Evolutionary conservation across 192 early-diverging fungal genomes (phyloP).

Genomic region (Coemansia guatemalensis): DNA sequence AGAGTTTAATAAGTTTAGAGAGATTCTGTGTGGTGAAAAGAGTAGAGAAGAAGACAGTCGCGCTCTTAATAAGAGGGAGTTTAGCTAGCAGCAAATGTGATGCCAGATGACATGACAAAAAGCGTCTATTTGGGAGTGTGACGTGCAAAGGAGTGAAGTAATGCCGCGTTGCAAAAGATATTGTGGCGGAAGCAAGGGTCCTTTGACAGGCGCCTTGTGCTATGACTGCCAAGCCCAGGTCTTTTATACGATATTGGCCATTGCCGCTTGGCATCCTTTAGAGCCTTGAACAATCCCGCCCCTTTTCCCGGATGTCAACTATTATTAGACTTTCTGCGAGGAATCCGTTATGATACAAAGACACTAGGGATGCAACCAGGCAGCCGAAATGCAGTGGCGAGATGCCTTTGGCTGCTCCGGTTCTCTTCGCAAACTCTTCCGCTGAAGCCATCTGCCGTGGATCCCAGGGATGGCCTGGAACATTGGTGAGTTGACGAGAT

Average conservation of each 20-base stretch:
- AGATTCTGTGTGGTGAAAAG: background rate
- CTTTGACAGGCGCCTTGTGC: background rate
- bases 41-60: constrained; percentile 4
- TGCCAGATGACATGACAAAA: background rate
- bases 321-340: background rate
- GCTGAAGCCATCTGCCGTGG: background rate
- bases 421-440: background rate
- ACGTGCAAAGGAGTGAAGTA: background rate
- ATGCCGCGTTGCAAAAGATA: background rate
- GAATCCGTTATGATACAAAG: background rate
- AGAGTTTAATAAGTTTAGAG: background rate
- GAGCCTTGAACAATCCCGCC: background rate
- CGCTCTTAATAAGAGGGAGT: background rate
- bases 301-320: background rate
- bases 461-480: background rate
- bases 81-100: background rate
- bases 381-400: background rate
- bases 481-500: background rate
- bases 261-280: background rate
- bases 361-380: background rate
- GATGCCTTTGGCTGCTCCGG: background rate
- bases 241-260: background rate
- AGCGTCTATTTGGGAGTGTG: background rate
- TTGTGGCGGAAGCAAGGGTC: background rate
- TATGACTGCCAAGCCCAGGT: background rate